Percentiles rank a stretch among this genome's conserved stretches.
These are phyloP conservation scores for Stentor coeruleus DNA, from an alignment of 73 alveolate species.

Conservation along the genomic window DNA sequence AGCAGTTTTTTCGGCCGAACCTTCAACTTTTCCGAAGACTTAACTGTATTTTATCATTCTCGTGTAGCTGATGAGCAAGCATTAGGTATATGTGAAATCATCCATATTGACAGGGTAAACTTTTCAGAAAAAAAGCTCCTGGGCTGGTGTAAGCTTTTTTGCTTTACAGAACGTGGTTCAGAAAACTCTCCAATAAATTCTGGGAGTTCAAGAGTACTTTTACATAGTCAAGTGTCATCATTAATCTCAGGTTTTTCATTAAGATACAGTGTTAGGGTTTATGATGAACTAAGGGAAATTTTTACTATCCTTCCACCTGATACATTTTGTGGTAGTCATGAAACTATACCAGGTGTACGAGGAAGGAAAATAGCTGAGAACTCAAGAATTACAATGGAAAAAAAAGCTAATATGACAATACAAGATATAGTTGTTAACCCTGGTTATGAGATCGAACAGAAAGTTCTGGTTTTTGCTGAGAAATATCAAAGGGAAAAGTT, in stretches of 20 bases:
- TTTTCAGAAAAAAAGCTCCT: background rate
- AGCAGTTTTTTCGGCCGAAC: slow-evolving; percentile 7
- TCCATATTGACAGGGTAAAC: background rate
- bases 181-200: background rate
- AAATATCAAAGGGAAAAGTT: background rate
- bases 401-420: background rate
- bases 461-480: background rate
- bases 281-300: background rate
- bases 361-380: background rate
- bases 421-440: background rate
- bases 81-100: background rate
- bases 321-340: slow-evolving; percentile 6
- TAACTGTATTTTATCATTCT: background rate
- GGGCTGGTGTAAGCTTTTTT: background rate
- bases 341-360: slow-evolving; percentile 5
- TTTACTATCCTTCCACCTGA: background rate
- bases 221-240: background rate
- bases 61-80: slow-evolving; percentile 12
- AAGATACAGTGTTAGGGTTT: background rate
- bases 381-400: background rate
- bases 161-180: background rate
- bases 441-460: slow-evolving; percentile 1
- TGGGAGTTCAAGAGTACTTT: background rate
- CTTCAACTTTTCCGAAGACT: background rate
- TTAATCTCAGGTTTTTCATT: background rate